These are phyloP conservation scores for Naganishia liquefaciens DNA, from an alignment of 1,284 basidiomycete genomes.

Conservation along the genomic window DNA sequence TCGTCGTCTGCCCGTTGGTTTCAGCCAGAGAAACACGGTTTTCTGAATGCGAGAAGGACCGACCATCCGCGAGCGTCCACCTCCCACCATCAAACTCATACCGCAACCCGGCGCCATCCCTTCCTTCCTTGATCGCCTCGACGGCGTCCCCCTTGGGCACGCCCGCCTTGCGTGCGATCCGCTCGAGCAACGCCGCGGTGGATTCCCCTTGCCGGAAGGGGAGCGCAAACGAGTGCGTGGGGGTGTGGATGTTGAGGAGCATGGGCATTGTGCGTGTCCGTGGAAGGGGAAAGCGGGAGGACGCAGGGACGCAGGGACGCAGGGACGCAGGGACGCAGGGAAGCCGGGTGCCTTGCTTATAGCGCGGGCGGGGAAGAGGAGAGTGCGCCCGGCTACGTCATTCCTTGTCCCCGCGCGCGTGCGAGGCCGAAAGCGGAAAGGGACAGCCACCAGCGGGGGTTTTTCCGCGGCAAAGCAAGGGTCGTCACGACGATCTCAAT, in stretches of 20 bases:
- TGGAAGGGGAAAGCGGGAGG: background rate
- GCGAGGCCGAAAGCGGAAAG: no score
- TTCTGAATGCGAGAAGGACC: slow-evolving; percentile 28
- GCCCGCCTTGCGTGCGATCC: slow-evolving; percentile 43
- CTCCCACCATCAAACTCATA: slow-evolving; percentile 51
- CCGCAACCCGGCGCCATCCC: slow-evolving; percentile 45
- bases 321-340: background rate
- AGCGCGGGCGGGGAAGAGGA: no score
- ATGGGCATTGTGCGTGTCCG: slow-evolving; percentile 30
- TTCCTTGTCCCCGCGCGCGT: no score
- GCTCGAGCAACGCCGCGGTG: slow-evolving; percentile 40
- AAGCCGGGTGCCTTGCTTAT: background rate
- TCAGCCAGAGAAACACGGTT: background rate
- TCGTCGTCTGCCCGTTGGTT: slow-evolving; percentile 53
- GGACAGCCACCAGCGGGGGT: no score
- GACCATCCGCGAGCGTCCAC: slow-evolving; percentile 53
- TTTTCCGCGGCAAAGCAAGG: no score
- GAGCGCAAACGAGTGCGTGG: slow-evolving; percentile 46
- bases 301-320: background rate
- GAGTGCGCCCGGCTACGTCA: no score
- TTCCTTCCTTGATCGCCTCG: slow-evolving; percentile 35
- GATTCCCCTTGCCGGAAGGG: slow-evolving; percentile 45
- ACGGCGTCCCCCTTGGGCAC: slow-evolving; percentile 35
- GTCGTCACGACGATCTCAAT: no score
- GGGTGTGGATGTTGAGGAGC: slow-evolving; percentile 49